Conservation (phyloP, 441 rosid genomes). For the Populus trichocarpa region DNA sequence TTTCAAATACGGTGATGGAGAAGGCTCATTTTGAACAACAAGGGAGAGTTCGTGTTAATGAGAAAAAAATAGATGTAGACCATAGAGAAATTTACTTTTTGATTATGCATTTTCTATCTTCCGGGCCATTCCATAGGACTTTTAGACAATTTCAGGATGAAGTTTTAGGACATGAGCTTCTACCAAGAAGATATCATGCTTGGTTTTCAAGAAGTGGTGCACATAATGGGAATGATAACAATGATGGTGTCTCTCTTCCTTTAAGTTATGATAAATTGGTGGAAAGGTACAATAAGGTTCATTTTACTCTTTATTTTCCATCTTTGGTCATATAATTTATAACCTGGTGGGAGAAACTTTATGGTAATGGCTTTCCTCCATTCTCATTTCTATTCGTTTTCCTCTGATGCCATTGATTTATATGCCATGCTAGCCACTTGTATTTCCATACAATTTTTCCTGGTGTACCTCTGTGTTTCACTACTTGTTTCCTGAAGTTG, state of each 20-base stretch:
- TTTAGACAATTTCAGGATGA: constrained; percentile 66
- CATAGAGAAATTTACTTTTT: constrained; percentile 87
- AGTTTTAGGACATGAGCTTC: constrained; percentile 79
- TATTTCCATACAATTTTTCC: background rate
- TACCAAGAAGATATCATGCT: constrained; percentile 97
- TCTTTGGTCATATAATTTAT: constrained; percentile 5
- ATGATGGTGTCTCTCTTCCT: constrained; percentile 80
- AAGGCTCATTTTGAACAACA: constrained; percentile 41
- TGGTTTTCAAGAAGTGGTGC: constrained; percentile 86
- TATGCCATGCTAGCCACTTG: background rate
- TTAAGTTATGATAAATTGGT: constrained; percentile 58
- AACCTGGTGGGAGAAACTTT: constrained; percentile 1
- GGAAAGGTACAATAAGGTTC: constrained; percentile 54
- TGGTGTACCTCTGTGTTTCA: background rate
- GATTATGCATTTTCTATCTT: constrained; percentile 83
- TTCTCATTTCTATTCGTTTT: background rate
- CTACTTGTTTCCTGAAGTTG: constrained; percentile 3
- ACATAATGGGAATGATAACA: constrained; percentile 58
- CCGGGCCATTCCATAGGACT: constrained; percentile 85
- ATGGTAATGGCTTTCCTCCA: constrained; percentile 13
- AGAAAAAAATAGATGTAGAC: constrained; percentile 62
- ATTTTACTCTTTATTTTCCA: constrained; percentile 12
- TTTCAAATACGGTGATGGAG: constrained; percentile 40
- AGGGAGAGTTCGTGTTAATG: constrained; percentile 39
- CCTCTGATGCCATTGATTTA: background rate